Evolutionary conservation across 257 asterid genomes (phyloP).

Genomic region (Lycium ferocissimum): DNA sequence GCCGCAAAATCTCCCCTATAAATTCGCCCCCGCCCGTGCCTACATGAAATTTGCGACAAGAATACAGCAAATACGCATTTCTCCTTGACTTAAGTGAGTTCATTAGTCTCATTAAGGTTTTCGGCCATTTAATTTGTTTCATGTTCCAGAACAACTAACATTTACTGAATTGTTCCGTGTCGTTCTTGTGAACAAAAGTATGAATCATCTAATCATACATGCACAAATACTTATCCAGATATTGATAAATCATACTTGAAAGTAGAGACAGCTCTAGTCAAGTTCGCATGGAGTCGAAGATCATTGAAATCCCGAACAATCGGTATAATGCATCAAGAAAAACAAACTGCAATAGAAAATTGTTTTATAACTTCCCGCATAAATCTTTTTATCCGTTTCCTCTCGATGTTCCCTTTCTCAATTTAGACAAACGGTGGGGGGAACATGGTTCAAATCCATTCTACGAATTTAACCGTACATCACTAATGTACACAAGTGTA

Average conservation of each 20-base stretch:
- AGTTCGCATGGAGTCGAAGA: neutral
- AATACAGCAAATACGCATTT: neutral
- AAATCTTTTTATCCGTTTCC: neutral
- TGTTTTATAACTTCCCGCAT: conserved; percentile 19
- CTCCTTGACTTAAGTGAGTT: neutral
- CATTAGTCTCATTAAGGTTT: neutral
- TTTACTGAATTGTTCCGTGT: neutral
- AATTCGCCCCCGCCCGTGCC: neutral
- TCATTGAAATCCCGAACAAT: neutral
- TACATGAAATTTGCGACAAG: neutral
- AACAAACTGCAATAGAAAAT: neutral
- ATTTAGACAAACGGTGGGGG: neutral
- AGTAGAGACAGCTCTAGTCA: conserved; percentile 1
- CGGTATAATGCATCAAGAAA: conserved; percentile 3
- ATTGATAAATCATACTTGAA: neutral
- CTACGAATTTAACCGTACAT: conserved; percentile 2
- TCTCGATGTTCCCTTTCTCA: conserved; percentile 6
- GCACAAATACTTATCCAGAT: neutral
- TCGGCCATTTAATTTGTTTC: neutral
- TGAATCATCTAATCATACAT: neutral
- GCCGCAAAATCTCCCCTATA: too few relatives aligned
- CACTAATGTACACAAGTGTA: conserved; percentile 27
- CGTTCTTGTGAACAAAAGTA: conserved; percentile 4
- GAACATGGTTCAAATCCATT: conserved; percentile 25
- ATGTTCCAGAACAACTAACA: neutral